phyloP scores from a whole-genome alignment of 441 rosid species.

The Lepidium campestre region DNA sequence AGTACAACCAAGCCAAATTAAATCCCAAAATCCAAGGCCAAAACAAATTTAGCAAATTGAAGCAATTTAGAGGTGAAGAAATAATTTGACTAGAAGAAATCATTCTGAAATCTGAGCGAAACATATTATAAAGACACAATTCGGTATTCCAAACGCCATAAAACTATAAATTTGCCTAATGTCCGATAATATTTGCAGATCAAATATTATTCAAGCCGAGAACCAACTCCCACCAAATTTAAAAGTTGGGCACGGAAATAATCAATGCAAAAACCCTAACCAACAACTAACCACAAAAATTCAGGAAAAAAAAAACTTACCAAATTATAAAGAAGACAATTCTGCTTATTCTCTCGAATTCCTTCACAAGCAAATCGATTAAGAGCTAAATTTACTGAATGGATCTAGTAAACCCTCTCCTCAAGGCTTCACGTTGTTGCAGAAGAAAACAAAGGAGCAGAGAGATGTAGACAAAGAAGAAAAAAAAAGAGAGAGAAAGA shows the following conservation, averaged over 20 bases:
- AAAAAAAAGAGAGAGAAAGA: not conserved
- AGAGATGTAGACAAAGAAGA: constrained; percentile 7
- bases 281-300: not conserved
- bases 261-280: constrained; percentile 21
- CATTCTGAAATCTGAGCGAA: not conserved
- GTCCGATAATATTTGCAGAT: constrained; percentile 15
- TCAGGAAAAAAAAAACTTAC: constrained; percentile 24
- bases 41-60: not conserved
- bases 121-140: not conserved
- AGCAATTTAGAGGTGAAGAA: not conserved
- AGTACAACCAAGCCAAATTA: not conserved
- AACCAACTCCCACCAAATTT: constrained; percentile 13
- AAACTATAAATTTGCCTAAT: constrained; percentile 5
- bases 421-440: constrained; percentile 45
- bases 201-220: not conserved
- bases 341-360: constrained; percentile 22
- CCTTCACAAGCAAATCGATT: not conserved
- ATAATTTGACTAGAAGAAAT: not conserved
- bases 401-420: constrained; percentile 40
- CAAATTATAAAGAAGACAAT: constrained; percentile 19
- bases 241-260: constrained; percentile 12
- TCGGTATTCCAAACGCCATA: not conserved
- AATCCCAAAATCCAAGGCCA: not conserved
- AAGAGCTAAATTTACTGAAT: constrained; percentile 13
- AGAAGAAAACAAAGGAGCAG: constrained; percentile 30